Percentiles rank a stretch among this genome's conserved stretches.
phyloP scores from a whole-genome alignment of 176 grass and related monocot genomes.

The Eragrostis nindensis region DNA sequence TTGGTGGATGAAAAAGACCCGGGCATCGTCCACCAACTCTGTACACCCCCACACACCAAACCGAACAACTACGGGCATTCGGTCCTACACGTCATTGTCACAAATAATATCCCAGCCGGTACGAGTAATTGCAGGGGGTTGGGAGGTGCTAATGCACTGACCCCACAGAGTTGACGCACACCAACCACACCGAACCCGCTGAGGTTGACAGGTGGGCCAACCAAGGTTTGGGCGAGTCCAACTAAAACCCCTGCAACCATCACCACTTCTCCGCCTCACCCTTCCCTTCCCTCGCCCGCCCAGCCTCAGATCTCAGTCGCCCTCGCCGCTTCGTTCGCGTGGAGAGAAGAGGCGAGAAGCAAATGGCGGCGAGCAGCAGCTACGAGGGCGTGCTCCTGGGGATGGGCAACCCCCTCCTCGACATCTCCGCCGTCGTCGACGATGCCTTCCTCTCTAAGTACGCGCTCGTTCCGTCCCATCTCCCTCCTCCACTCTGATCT shows the following conservation, averaged over 20 bases:
- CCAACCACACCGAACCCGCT: conserved; percentile 29
- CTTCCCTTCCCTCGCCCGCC: conserved; percentile 9
- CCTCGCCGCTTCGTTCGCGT: conserved; percentile 11
- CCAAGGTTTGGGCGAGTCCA: conserved; percentile 33
- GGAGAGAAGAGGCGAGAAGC: conserved; percentile 8
- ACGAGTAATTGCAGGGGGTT: neutral
- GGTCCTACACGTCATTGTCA: neutral
- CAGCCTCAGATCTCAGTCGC: conserved; percentile 52
- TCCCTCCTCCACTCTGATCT: neutral
- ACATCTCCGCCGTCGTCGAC: conserved; percentile 97
- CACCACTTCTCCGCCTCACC: neutral
- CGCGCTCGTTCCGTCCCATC: neutral
- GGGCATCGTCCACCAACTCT: neutral
- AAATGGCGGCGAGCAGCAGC: conserved; percentile 49
- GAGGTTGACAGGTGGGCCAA: conserved; percentile 29
- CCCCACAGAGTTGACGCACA: neutral
- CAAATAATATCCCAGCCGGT: fast-evolving
- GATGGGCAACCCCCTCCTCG: conserved; percentile 98
- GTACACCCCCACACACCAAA: neutral
- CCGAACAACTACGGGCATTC: neutral
- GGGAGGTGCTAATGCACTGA: neutral
- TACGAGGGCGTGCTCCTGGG: conserved; percentile 85
- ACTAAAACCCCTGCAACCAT: conserved; percentile 39
- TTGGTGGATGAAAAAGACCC: conserved; percentile 46
- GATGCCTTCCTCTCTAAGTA: conserved; percentile 87